A percentile compares a stretch with the other conserved stretches of the same genome.
Evolutionary conservation across 495 filamentous ascomycete genomes (phyloP).

Genomic region (Xylaria castorea): DNA sequence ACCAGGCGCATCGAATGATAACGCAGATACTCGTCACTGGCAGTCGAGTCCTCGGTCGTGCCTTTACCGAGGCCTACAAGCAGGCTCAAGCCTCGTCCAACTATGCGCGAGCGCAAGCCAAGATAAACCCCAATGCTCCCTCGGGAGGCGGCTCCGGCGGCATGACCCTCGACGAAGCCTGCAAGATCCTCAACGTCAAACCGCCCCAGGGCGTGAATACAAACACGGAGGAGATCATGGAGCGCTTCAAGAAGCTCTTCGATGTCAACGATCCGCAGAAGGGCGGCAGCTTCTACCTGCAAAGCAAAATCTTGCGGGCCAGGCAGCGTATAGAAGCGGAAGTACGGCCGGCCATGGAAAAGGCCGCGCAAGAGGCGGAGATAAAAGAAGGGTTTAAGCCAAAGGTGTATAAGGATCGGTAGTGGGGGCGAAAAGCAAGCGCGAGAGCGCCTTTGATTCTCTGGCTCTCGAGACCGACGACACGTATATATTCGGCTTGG

Average conservation of each 20-base stretch:
- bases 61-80: slow-evolving; percentile 89
- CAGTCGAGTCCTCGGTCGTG: slow-evolving; percentile 87
- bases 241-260: slow-evolving; percentile 93
- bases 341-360: slow-evolving; percentile 59
- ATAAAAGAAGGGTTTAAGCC: slow-evolving; percentile 87
- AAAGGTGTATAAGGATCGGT: slow-evolving; percentile 91
- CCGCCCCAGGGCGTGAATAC: slow-evolving; percentile 79
- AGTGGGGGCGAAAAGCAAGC: slow-evolving; percentile 31
- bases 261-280: slow-evolving; percentile 93
- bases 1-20: slow-evolving; percentile 92
- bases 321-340: slow-evolving; percentile 92
- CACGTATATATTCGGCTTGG: neutral
- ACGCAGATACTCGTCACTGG: slow-evolving; percentile 90
- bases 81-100: slow-evolving; percentile 87
- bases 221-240: slow-evolving; percentile 77
- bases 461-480: slow-evolving; percentile 23
- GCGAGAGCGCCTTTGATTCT: slow-evolving; percentile 22
- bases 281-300: slow-evolving; percentile 95
- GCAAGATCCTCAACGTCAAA: slow-evolving; percentile 96
- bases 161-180: slow-evolving; percentile 93
- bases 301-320: slow-evolving; percentile 93
- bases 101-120: slow-evolving; percentile 73
- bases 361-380: slow-evolving; percentile 66
- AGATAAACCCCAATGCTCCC: slow-evolving; percentile 53
- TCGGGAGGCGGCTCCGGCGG: slow-evolving; percentile 62